A percentile compares a stretch with the other conserved stretches of the same genome.
Evolutionary conservation across 352 stramenopile genomes (phyloP).

Genomic region (Phytophthora parvispora): DNA sequence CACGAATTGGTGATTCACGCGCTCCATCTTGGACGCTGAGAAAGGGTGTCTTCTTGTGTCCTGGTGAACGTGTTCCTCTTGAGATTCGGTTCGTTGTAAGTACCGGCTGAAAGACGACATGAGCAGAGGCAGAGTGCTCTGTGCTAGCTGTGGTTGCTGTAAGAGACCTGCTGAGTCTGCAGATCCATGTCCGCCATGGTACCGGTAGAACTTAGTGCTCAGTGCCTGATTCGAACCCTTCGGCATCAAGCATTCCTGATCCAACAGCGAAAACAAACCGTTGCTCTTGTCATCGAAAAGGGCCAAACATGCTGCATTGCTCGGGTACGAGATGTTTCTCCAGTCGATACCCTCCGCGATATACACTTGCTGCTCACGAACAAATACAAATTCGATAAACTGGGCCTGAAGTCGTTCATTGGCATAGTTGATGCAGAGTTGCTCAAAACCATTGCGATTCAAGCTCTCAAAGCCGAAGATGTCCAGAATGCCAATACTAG

Average conservation of each 20-base stretch:
- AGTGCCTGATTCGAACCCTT: slow-evolving; percentile 87
- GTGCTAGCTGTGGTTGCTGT: slow-evolving; percentile 50
- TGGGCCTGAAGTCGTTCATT: slow-evolving; percentile 89
- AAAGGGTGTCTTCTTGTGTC: slow-evolving; percentile 62
- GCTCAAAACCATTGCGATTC: slow-evolving; percentile 86
- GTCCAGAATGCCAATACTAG: slow-evolving; percentile 89
- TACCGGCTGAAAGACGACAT: slow-evolving; percentile 82
- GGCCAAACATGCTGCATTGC: slow-evolving; percentile 81
- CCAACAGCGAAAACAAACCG: slow-evolving; percentile 84
- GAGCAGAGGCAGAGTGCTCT: slow-evolving; percentile 63
- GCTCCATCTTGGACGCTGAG: slow-evolving; percentile 86
- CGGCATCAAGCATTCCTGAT: slow-evolving; percentile 88
- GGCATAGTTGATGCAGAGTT: slow-evolving; percentile 91
- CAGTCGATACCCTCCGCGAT: slow-evolving; percentile 89
- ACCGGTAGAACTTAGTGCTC: slow-evolving; percentile 86
- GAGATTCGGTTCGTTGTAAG: slow-evolving; percentile 38
- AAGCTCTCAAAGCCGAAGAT: slow-evolving; percentile 93
- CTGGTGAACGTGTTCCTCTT: slow-evolving; percentile 43
- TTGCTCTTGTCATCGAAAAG: slow-evolving; percentile 88
- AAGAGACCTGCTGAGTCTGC: slow-evolving; percentile 37
- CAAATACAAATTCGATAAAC: slow-evolving; percentile 93
- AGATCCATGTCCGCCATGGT: slow-evolving; percentile 50
- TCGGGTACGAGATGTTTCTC: slow-evolving; percentile 82
- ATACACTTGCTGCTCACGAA: slow-evolving; percentile 88
- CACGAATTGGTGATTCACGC: slow-evolving; percentile 86